Base-by-base conservation (phyloP, 371 early-diverging fungal genomes). In the Lichtheimia hyalospora region DNA sequence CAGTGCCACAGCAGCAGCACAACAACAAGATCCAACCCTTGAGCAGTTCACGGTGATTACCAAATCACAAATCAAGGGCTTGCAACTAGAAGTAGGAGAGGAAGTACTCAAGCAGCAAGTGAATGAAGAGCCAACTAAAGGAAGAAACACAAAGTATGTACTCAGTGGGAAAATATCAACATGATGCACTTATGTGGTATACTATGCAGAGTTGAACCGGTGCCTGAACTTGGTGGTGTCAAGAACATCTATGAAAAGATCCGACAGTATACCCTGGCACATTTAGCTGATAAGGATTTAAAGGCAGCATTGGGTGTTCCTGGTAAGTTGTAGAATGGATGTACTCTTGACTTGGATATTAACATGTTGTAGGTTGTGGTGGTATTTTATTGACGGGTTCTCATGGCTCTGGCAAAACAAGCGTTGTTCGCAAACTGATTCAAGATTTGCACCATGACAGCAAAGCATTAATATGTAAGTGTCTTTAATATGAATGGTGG, bases 401-500 rank as follows among this genome's bases (percentile, higher is more conserved):
- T 3, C 88, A 85, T 62, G 97, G 97, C n/a, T 81, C 87, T 15
- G 97, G 97, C 21, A 95, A 95, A 64, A 88, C 94, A 2, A 82
- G 83, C 34, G 68, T 95, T 3, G 79, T 86, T 12, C 70, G 85
- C 23, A 72, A 81, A 7, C 58, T 89, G 14, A 65, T 81, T 27
- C 66, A 67, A 40, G 63, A 62, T 7, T 66, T 85, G 5, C 66
- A 77, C 20, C 50, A 67, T 23, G 65, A 84, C 57, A 56, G 61
- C 39, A 61, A 77, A 27, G 66, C 85, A 34, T 70, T 79, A 61
- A 84, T 86, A n/a, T 87, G 88, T 86, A 78, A 63, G 82, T 79
- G 4, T 39, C 5, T 4, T 28, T 5, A 2, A 21, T 12, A 21
- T 8, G 44, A n/a, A 8, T 7, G 10, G 1, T 1, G 2, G 6